A percentile compares a stretch with the other conserved stretches of the same genome.
Conservation (phyloP, 2,329 filamentous ascomycete genomes). For the Ceratocystis harringtonii region DNA sequence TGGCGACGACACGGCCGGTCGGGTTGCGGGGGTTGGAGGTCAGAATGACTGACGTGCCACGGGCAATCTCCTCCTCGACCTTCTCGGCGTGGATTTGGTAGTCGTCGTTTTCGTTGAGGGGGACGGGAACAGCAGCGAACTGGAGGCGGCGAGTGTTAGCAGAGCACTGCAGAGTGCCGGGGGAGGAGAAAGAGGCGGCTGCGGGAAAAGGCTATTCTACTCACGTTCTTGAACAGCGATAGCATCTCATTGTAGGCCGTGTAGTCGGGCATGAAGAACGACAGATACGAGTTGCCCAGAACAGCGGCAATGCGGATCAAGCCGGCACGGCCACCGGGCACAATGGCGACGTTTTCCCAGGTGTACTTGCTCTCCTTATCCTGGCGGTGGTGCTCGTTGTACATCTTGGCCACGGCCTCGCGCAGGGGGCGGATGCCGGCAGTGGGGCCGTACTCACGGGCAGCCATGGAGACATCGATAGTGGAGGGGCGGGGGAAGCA, state of each 20-base stretch:
- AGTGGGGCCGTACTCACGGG: constrained; percentile 83
- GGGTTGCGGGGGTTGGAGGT: constrained; percentile 95
- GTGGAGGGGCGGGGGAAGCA: constrained; percentile 69
- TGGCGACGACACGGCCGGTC: constrained; percentile 72
- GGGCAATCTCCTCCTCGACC: constrained; percentile 78
- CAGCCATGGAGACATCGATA: constrained; percentile 63
- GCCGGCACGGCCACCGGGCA: constrained; percentile 81
- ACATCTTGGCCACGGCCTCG: constrained; percentile 77
- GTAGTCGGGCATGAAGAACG: constrained; percentile 91
- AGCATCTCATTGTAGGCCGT: constrained; percentile 98
- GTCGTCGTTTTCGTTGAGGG: constrained; percentile 67
- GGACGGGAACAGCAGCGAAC: constrained; percentile 78
- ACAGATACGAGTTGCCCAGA: constrained; percentile 78
- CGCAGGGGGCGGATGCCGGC: constrained; percentile 84
- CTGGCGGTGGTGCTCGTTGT: constrained; percentile 83
- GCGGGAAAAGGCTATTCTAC: constrained; percentile 20
- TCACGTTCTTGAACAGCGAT: constrained; percentile 75
- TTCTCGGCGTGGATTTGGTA: constrained; percentile 91
- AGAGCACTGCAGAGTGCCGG: neutral
- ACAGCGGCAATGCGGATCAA: constrained; percentile 91
- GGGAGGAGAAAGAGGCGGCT: neutral
- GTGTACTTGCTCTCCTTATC: constrained; percentile 82
- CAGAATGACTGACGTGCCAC: constrained; percentile 74
- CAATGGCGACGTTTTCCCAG: constrained; percentile 95
- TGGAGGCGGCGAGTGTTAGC: constrained; percentile 23